A percentile compares a stretch with the other conserved stretches of the same genome.
Conservation (phyloP, 768 basidiomycete species). For the Neoboletus brunneissimus region DNA sequence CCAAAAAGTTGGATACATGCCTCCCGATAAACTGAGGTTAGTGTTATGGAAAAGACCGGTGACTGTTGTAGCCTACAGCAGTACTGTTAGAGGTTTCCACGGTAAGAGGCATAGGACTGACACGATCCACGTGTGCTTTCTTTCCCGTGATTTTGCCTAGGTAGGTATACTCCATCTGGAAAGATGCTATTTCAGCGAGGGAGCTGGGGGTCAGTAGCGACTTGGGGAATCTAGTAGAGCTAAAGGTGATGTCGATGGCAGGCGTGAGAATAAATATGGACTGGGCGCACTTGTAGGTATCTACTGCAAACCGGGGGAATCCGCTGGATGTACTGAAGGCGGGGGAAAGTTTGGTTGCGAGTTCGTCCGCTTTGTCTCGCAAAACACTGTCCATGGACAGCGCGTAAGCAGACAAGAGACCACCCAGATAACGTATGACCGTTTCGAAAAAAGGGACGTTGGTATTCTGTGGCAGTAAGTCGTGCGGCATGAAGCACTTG, state of each 20-base stretch:
- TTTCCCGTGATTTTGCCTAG: conserved; percentile 77
- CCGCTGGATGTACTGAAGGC: conserved; percentile 70
- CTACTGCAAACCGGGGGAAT: conserved; percentile 67
- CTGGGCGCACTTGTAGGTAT: conserved; percentile 53
- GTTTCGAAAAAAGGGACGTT: conserved; percentile 74
- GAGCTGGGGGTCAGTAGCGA: conserved; percentile 38
- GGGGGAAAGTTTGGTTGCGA: conserved; percentile 69
- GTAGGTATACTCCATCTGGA: conserved; percentile 85
- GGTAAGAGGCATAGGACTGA: conserved; percentile 27
- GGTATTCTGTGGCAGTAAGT: conserved; percentile 26
- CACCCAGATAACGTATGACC: conserved; percentile 87
- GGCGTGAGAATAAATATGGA: neutral
- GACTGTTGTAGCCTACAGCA: conserved; percentile 44
- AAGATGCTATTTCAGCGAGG: conserved; percentile 78
- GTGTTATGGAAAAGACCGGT: conserved; percentile 47
- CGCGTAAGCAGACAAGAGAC: conserved; percentile 80
- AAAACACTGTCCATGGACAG: conserved; percentile 62
- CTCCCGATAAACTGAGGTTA: conserved; percentile 46
- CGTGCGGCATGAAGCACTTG: neutral
- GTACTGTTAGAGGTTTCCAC: neutral
- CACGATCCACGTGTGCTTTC: conserved; percentile 55
- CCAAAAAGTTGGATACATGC: conserved; percentile 67
- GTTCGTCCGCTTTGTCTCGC: conserved; percentile 70
- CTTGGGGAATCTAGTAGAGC: neutral
- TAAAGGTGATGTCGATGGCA: conserved; percentile 2